Evolutionary conservation across 192 early-diverging fungal species (phyloP).

Genomic region (Podila epicladia): DNA sequence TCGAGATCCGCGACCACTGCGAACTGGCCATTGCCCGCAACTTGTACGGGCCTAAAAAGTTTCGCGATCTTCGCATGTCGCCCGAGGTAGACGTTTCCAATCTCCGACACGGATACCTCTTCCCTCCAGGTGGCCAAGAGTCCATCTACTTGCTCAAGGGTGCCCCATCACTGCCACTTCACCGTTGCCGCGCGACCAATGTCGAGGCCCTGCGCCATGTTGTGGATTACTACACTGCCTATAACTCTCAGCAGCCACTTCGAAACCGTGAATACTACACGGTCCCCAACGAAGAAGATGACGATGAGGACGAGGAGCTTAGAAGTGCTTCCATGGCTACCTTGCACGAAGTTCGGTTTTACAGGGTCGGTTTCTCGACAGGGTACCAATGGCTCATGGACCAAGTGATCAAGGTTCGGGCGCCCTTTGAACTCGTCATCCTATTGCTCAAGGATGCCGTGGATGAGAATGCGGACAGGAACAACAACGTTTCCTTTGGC

Average conservation of each 20-base stretch:
- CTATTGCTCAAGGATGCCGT: slow-evolving; percentile 49
- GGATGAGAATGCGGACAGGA: slow-evolving; percentile 41
- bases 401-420: slow-evolving; percentile 47
- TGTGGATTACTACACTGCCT: slow-evolving; percentile 36
- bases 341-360: slow-evolving; percentile 36
- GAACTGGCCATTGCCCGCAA: slow-evolving; percentile 49
- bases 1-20: slow-evolving; percentile 48
- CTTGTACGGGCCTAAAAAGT: slow-evolving; percentile 48
- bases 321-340: slow-evolving; percentile 14
- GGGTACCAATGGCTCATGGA: slow-evolving; percentile 50
- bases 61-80: slow-evolving; percentile 48
- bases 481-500: slow-evolving; percentile 42
- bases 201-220: slow-evolving; percentile 50
- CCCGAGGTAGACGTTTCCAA: slow-evolving; percentile 24
- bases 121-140: slow-evolving; percentile 50
- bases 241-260: slow-evolving; percentile 42
- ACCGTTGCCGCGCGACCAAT: slow-evolving; percentile 45
- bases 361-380: slow-evolving; percentile 39
- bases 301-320: slow-evolving; percentile 20
- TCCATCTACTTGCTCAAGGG: slow-evolving; percentile 51
- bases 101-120: slow-evolving; percentile 37
- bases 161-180: slow-evolving; percentile 41
- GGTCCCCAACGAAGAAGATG: slow-evolving; percentile 28
- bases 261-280: slow-evolving; percentile 43
- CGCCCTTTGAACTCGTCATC: slow-evolving; percentile 46